Evolutionary conservation across 2,329 filamentous ascomycete species (phyloP).

Genomic region (Monosporascus sp.): DNA sequence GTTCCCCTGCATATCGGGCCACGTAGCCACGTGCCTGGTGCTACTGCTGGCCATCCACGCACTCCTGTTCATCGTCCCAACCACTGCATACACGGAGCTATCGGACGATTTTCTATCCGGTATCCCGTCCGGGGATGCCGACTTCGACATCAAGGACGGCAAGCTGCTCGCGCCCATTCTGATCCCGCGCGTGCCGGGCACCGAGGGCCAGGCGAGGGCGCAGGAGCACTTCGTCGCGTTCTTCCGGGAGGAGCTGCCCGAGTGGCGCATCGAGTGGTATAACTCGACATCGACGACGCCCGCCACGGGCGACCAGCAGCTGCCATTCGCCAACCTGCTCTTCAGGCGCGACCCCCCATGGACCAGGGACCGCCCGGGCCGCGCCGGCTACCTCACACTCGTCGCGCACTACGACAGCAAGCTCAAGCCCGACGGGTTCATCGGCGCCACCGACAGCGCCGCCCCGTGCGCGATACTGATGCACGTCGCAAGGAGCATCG

Average conservation of each 20-base stretch:
- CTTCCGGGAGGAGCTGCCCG: conserved; percentile 61
- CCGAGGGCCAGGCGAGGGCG: conserved; percentile 59
- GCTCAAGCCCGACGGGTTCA: conserved; percentile 66
- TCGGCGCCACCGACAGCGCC: conserved; percentile 80
- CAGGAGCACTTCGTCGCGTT: conserved; percentile 70
- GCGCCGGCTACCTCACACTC: conserved; percentile 68
- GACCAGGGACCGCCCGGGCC: conserved; percentile 64
- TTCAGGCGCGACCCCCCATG: conserved; percentile 75
- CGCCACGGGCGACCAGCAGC: conserved; percentile 51
- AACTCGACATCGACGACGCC: conserved; percentile 72
- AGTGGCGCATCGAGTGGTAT: conserved; percentile 68
- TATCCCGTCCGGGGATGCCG: conserved; percentile 58
- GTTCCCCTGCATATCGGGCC: neutral
- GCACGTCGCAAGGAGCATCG: conserved; percentile 68
- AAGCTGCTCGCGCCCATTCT: conserved; percentile 71
- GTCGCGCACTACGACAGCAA: conserved; percentile 85
- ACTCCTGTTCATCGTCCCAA: conserved; percentile 20
- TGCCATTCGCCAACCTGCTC: conserved; percentile 76
- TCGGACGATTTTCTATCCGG: conserved; percentile 61
- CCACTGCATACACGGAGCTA: conserved; percentile 37
- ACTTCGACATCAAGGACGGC: conserved; percentile 70
- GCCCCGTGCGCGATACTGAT: conserved; percentile 81
- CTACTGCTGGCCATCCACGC: conserved; percentile 20
- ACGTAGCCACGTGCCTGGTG: conserved; percentile 2
- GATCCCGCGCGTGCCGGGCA: conserved; percentile 69